phyloP scores from a whole-genome alignment of 208 protist species.

The Crithidia expoeki region DNA sequence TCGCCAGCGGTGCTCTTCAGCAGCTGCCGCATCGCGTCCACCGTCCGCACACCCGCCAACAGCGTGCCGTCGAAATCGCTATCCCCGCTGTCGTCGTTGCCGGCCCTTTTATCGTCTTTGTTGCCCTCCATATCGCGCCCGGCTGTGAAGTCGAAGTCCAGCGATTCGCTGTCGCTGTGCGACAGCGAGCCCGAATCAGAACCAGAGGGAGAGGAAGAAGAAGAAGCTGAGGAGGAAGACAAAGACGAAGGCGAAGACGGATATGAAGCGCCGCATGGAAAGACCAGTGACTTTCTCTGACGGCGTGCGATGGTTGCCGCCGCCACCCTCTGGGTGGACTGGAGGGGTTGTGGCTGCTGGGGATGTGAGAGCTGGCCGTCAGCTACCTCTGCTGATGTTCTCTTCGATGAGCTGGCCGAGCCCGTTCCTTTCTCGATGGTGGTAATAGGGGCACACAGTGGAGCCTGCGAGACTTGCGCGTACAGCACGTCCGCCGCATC shows the following conservation, averaged over 20 bases:
- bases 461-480: slow-evolving; percentile 17
- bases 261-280: not conserved
- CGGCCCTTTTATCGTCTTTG: not conserved
- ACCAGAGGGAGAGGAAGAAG: too few relatives aligned
- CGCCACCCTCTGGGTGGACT: too few relatives aligned
- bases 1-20: slow-evolving; percentile 12
- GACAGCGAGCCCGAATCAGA: too few relatives aligned
- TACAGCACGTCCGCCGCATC: slow-evolving; percentile 24
- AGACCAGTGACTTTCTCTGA: too few relatives aligned
- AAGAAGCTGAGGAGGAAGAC: not conserved
- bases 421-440: not conserved
- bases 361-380: too few relatives aligned
- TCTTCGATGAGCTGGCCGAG: not conserved
- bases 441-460: slow-evolving; percentile 26
- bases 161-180: not conserved
- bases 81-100: not conserved
- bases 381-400: too few relatives aligned
- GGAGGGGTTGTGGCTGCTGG: too few relatives aligned
- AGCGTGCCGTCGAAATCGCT: not conserved
- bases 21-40: slow-evolving; percentile 19
- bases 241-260: not conserved
- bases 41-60: slow-evolving; percentile 1
- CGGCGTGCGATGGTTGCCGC: too few relatives aligned
- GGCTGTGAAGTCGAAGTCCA: not conserved
- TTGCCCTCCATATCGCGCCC: not conserved